These are phyloP conservation scores for Trichoderma orchidacearum DNA, from an alignment of 495 filamentous ascomycete genomes.

Conservation along the genomic window DNA sequence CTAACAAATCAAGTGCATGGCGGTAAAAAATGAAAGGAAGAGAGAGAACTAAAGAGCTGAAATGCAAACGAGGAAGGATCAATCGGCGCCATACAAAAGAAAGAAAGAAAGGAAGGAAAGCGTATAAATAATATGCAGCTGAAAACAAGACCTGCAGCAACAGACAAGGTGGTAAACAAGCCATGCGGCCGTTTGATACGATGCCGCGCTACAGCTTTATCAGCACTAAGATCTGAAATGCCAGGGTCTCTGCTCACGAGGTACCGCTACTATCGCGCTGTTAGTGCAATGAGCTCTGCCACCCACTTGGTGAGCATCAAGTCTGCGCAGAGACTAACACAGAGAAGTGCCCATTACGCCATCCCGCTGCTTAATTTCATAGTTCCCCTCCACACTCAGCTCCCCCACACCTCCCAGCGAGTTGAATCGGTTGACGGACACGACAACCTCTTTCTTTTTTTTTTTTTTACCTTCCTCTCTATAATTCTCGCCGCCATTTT, in stretches of 20 bases:
- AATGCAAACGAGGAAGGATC: background rate
- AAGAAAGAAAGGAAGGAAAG: background rate
- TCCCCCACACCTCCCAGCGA: background rate
- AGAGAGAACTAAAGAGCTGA: background rate
- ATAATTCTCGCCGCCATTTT: no score
- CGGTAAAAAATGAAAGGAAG: background rate
- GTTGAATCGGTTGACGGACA: background rate
- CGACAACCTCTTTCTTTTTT: background rate
- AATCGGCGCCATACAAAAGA: background rate
- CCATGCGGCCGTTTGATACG: background rate
- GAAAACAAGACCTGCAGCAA: background rate
- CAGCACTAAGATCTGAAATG: background rate
- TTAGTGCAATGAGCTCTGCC: background rate
- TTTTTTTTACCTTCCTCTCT: background rate
- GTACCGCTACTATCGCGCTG: background rate
- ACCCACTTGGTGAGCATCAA: background rate
- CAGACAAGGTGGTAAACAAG: background rate
- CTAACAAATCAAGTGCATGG: background rate
- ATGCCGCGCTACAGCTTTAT: background rate
- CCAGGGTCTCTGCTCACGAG: background rate
- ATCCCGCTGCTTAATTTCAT: no score
- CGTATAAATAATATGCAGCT: background rate
- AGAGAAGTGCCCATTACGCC: background rate
- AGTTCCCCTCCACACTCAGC: background rate
- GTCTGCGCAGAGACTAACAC: background rate